Base-by-base conservation (phyloP, 805 yeast species). In the Candida namnaoensis region DNA sequence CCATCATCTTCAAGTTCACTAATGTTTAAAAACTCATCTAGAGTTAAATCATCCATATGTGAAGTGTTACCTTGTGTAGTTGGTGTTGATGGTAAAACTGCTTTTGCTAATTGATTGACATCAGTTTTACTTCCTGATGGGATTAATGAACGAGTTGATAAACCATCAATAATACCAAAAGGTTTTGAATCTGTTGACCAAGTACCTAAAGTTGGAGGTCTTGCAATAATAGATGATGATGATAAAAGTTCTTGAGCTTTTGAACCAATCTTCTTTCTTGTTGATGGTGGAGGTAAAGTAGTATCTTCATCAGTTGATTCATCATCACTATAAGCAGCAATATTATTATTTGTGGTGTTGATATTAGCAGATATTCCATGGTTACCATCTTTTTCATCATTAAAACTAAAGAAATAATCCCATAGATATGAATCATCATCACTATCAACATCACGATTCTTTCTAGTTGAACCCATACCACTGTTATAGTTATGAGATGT, bases 261-360 rank as follows among this genome's bases (percentile, higher is more conserved):
- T 10, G 84, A 74, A 2, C 95, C 95, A 34, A 76, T 72, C 44
- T 64, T 67, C 43, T 71, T 76, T 36, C 73, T 66, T 14, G 77
- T 68, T 4, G 83, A 68, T 6, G 82, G 78, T 4, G 79, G 79
- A 5, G 97, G 96, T 36, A 91, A 62, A 14, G 81, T 72, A n/a
- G 77, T 73, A 56, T 91, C 98, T 47, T 88, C 96, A 60, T 91
- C 99, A 0, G 99, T 93, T 13, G 95, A 86, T 52, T 90, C 96
- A 36, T 93, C 95, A 49, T 84, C 82, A 42, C 74, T 76, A 47
- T 58, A 67, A 10, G 50, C 50, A 5, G 61, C 61, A 11, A 62
- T 53, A 41, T 7, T 47, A 47, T 8, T 41, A 19, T 32, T 44
- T 50, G 24, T 41, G 37, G 25, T 48, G 47, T 39, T 47, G 7